Evolutionary conservation across 305 asterid species (phyloP).

Genomic region (Striga hermonthica): DNA sequence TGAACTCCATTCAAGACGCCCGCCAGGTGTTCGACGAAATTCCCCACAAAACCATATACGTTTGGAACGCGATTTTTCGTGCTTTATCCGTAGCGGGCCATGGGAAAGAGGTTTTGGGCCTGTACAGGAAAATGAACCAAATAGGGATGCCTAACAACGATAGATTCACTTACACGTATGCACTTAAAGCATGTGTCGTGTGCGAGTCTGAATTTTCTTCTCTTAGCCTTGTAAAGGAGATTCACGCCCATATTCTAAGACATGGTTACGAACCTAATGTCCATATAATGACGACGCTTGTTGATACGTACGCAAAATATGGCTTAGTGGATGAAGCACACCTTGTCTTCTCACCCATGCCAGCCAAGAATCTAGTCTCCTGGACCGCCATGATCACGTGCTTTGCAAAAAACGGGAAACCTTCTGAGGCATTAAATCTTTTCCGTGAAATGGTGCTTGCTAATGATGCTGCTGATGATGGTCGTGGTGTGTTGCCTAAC

Average conservation of each 20-base stretch:
- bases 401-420: constrained; percentile 61
- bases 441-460: constrained; percentile 65
- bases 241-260: constrained; percentile 72
- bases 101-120: constrained; percentile 65
- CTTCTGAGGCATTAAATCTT: constrained; percentile 65
- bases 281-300: constrained; percentile 82
- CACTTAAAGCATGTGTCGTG: constrained; percentile 81
- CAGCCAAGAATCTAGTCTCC: constrained; percentile 72
- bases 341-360: constrained; percentile 58
- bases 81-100: constrained; percentile 64
- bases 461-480: constrained; percentile 21
- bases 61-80: constrained; percentile 86
- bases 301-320: constrained; percentile 78
- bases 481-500: constrained; percentile 54
- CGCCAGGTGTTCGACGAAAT: constrained; percentile 83
- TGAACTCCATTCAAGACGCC: constrained; percentile 48
- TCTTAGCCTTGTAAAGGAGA: constrained; percentile 53
- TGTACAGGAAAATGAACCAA: constrained; percentile 61
- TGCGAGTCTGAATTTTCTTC: constrained; percentile 40
- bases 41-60: constrained; percentile 51
- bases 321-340: constrained; percentile 56
- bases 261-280: constrained; percentile 67
- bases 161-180: constrained; percentile 85
- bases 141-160: constrained; percentile 63
- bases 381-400: constrained; percentile 95